Evolutionary conservation across 768 basidiomycete genomes (phyloP).

Genomic region (Melanogaster broomeanus): DNA sequence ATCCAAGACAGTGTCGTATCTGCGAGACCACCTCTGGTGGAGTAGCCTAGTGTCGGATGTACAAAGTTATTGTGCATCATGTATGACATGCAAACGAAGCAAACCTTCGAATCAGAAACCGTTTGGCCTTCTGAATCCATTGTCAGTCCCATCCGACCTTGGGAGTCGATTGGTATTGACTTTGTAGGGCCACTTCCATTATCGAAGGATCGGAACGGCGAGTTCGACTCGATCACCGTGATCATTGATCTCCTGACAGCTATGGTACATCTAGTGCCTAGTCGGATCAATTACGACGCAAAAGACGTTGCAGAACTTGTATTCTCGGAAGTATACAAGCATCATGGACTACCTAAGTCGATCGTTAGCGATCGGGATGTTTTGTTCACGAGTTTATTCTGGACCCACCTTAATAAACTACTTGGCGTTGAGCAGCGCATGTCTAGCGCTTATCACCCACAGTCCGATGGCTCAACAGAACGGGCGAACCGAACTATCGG

Average conservation of each 20-base stretch:
- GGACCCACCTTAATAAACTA: conserved; percentile 22
- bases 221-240: conserved; percentile 28
- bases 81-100: conserved; percentile 14
- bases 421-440: no score
- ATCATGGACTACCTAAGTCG: conserved; percentile 9
- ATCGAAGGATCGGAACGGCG: neutral
- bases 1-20: conserved; percentile 23
- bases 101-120: conserved; percentile 28
- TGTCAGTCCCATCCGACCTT: conserved; percentile 32
- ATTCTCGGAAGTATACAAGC: conserved; percentile 36
- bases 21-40: conserved; percentile 29
- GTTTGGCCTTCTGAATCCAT: conserved; percentile 28
- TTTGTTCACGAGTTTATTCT: conserved; percentile 28
- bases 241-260: conserved; percentile 17
- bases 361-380: conserved; percentile 28
- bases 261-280: conserved; percentile 27
- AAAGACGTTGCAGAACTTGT: conserved; percentile 37
- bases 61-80: conserved; percentile 23
- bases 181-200: conserved; percentile 39
- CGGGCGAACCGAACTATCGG: neutral
- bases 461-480: neutral
- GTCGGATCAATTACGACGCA: conserved; percentile 27
- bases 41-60: conserved; percentile 29
- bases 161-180: conserved; percentile 42
- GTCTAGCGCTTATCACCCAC: conserved; percentile 14